phyloP scores from a whole-genome alignment of 2,329 filamentous ascomycete genomes.

The Pleomassaria siparia region DNA sequence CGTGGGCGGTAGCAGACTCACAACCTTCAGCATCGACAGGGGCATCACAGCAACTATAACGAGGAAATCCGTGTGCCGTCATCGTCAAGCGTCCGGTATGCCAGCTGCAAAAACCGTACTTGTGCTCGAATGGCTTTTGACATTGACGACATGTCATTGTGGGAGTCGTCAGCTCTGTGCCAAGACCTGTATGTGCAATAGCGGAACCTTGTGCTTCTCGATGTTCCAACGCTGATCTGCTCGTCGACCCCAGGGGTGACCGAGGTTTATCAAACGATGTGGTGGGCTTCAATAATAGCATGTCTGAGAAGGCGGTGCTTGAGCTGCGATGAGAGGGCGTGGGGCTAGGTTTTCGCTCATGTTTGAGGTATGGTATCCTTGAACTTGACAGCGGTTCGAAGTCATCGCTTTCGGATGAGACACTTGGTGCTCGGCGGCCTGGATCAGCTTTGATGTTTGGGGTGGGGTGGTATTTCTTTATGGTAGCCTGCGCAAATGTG shows the following conservation, averaged over 20 bases:
- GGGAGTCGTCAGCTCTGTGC: not conserved
- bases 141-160: not conserved
- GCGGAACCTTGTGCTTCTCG: not conserved
- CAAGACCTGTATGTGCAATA: not conserved
- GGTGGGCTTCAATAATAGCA: not conserved
- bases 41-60: not conserved
- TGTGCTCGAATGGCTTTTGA: not conserved
- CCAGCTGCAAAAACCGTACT: not conserved
- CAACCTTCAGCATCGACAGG: not conserved
- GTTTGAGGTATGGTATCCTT: not conserved
- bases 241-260: not conserved
- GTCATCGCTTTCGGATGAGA: not conserved
- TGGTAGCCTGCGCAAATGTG: slow-evolving; percentile 24
- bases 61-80: not conserved
- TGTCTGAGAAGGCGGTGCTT: slow-evolving; percentile 1
- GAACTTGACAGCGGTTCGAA: not conserved
- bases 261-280: not conserved
- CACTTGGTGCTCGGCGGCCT: not conserved
- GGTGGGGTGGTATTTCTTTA: slow-evolving; percentile 7
- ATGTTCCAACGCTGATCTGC: not conserved
- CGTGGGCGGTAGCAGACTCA: not conserved
- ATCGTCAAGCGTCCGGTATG: not conserved
- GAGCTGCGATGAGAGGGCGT: not conserved
- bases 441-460: slow-evolving; percentile 3
- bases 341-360: slow-evolving; percentile 1